Conservation (phyloP, 1,139 yeast genomes). For the Zygoascus meyerae region DNA sequence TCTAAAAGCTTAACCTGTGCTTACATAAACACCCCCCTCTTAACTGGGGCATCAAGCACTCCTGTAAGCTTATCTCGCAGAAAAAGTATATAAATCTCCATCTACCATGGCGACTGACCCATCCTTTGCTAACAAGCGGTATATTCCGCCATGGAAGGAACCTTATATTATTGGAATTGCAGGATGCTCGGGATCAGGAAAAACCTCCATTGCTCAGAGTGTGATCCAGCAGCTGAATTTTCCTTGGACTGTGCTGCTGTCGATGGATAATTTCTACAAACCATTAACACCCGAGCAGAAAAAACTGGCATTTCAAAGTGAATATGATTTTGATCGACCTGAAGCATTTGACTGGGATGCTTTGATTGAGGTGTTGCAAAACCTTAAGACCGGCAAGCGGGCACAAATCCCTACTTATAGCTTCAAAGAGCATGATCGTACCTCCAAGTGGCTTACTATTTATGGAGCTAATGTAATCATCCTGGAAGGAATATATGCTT, state of each 20-base stretch:
- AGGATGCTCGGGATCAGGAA: constrained; percentile 93
- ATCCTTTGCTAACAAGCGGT: constrained; percentile 20
- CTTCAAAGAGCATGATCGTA: constrained; percentile 66
- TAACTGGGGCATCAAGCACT: no score
- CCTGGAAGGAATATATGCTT: constrained; percentile 84
- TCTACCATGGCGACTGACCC: constrained; percentile 11
- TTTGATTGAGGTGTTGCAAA: constrained; percentile 55
- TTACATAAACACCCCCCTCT: no score
- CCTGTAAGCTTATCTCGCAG: neutral
- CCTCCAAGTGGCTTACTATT: constrained; percentile 63
- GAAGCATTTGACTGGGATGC: constrained; percentile 73
- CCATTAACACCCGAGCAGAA: constrained; percentile 62
- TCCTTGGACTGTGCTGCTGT: constrained; percentile 93
- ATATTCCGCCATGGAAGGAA: constrained; percentile 86
- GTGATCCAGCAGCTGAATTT: constrained; percentile 63
- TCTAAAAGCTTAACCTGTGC: no score
- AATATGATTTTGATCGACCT: constrained; percentile 86
- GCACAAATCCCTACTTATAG: constrained; percentile 85
- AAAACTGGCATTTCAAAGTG: constrained; percentile 53
- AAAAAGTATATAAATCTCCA: neutral
- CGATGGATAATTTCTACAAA: constrained; percentile 85
- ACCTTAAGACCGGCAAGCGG: constrained; percentile 55
- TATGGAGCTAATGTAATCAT: constrained; percentile 94
- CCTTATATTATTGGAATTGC: constrained; percentile 95
- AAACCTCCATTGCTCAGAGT: constrained; percentile 83